phyloP scores from a whole-genome alignment of 306 rosid genomes.

The Medicago lupulina region DNA sequence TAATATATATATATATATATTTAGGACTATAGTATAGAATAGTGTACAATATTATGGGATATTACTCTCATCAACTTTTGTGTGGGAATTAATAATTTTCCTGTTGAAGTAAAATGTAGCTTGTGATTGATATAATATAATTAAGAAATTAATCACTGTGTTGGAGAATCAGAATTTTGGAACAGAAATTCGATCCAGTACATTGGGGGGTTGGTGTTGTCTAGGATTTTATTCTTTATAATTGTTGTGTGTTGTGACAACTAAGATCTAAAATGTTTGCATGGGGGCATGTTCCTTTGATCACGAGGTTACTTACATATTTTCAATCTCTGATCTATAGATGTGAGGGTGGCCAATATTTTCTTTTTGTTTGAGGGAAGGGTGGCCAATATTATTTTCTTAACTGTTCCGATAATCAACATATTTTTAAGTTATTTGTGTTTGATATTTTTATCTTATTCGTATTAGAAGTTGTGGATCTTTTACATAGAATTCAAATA shows the following conservation, averaged over 20 bases:
- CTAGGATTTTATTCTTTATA: slow-evolving; percentile 48
- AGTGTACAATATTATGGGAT: slow-evolving; percentile 28
- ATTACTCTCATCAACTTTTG: slow-evolving; percentile 28
- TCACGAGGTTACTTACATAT: slow-evolving; percentile 56
- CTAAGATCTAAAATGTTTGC: slow-evolving; percentile 51
- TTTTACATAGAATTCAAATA: too few relatives aligned
- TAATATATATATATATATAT: too few relatives aligned
- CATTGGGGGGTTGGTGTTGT: slow-evolving; percentile 51
- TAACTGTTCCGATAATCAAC: too few relatives aligned
- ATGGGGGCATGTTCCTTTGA: slow-evolving; percentile 50
- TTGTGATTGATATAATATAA: slow-evolving; percentile 39
- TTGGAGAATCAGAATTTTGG: slow-evolving; percentile 58
- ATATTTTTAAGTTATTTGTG: too few relatives aligned
- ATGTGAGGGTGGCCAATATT: not conserved
- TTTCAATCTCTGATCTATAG: not conserved
- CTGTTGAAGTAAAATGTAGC: slow-evolving; percentile 18
- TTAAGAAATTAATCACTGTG: slow-evolving; percentile 32
- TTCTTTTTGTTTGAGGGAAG: too few relatives aligned
- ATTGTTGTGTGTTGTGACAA: slow-evolving; percentile 57
- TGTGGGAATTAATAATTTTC: slow-evolving; percentile 8
- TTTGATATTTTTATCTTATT: too few relatives aligned
- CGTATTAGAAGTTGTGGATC: too few relatives aligned
- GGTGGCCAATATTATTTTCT: too few relatives aligned
- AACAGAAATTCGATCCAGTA: slow-evolving; percentile 50
- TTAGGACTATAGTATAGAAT: not conserved